Percentiles rank a stretch among this genome's conserved stretches.
Evolutionary conservation across 1,139 yeast genomes (phyloP).

Genomic region (Magnusiomyces ingens): DNA sequence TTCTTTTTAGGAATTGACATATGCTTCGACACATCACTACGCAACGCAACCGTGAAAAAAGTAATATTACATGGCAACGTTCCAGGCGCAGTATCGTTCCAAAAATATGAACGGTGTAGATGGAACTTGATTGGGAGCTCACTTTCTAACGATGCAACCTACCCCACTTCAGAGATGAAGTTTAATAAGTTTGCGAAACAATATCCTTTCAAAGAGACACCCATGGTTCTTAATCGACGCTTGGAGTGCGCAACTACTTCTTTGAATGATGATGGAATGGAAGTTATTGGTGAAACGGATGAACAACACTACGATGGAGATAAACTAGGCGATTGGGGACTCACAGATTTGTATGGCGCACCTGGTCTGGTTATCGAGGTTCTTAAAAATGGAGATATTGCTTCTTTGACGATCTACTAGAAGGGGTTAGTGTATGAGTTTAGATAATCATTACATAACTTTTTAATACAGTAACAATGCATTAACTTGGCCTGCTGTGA

Average conservation of each 20-base stretch:
- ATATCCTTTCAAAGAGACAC: constrained; percentile 15
- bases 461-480: too few relatives aligned
- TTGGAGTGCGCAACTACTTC: constrained; percentile 7
- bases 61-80: constrained; percentile 30
- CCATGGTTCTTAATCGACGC: constrained; percentile 26
- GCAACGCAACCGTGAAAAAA: constrained; percentile 26
- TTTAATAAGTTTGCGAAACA: constrained; percentile 15
- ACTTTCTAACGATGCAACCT: not conserved
- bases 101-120: constrained; percentile 29
- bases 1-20: constrained; percentile 29
- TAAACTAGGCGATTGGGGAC: constrained; percentile 25
- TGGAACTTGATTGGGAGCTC: constrained; percentile 20
- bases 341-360: constrained; percentile 26
- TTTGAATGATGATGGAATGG: constrained; percentile 17
- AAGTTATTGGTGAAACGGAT: constrained; percentile 25
- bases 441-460: not conserved
- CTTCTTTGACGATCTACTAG: constrained; percentile 25
- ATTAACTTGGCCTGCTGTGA: too few relatives aligned
- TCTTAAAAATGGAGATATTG: constrained; percentile 23
- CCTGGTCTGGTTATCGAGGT: constrained; percentile 27
- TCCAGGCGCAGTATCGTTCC: constrained; percentile 29
- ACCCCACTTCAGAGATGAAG: constrained; percentile 19
- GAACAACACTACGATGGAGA: constrained; percentile 7
- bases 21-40: constrained; percentile 25
- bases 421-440: not conserved